Base-by-base conservation (phyloP, 441 rosid species). In the Erodium moschatum region DNA sequence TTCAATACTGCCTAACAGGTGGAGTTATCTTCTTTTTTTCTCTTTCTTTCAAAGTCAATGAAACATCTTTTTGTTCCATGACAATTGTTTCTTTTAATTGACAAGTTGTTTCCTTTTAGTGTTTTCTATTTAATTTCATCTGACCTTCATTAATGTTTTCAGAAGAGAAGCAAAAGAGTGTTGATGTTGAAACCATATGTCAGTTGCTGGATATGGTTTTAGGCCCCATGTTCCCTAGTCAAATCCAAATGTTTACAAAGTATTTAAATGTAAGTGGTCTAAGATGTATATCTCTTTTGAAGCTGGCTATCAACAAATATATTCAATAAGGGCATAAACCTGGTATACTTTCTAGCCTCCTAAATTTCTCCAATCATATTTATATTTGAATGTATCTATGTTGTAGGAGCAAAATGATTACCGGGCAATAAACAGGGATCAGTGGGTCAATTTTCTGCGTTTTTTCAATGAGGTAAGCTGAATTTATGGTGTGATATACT, bases 1-100 rank as follows among this genome's bases (percentile, higher is more conserved):
- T 93, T 81, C 85, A 82, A 70, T 93, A 88, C 80, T 89, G 97
- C 80, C 80, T 93, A 62, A 91, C 98, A 78, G 98, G 94, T 86
- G 58, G 67, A 68, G 13, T 44, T 21, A 54, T 38, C 58, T 70
- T 69, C 66, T 38, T 33, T 68, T 68, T 33, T 33, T 33, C 38
- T 24, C 27, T 24, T 24, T 24, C 27, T 24, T 24, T 24, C 69
- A 11, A 46, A 20, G 67, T 33, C 40, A 68, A 52, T 52, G 69
- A 11, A 44, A 67, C 56, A 66, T 46, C 19, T n/a, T 64, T n/a
- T 67, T 31, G 62, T 5, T 61, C 64, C 69, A 64, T 70, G 69
- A 4, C 18, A 13, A 66, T 54, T 68, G 7, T 19, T 54, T 54
- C 21, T 54, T 16, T 54, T 16, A 54, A 16, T 54, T 54, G 21